Evolutionary conservation across 1,284 basidiomycete species (phyloP).

Genomic region (Kalmanozyma brasiliensis): DNA sequence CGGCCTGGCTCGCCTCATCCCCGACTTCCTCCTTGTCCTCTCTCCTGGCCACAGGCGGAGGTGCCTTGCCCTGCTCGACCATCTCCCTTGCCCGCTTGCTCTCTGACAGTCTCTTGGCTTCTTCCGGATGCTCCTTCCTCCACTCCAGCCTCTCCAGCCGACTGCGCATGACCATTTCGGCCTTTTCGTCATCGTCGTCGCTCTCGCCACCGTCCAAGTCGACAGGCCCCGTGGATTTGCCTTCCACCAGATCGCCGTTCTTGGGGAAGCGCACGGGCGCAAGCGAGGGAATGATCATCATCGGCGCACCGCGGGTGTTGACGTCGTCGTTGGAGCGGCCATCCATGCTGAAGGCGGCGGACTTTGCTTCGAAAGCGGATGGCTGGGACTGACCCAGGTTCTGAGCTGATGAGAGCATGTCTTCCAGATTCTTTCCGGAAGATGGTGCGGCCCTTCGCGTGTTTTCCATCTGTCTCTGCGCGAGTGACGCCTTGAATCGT

Average conservation of each 20-base stretch:
- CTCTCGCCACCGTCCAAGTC: slow-evolving; percentile 53
- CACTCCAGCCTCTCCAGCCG: slow-evolving; percentile 45
- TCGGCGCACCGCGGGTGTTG: slow-evolving; percentile 14
- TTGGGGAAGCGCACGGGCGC: slow-evolving; percentile 49
- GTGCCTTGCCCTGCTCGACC: slow-evolving; percentile 16
- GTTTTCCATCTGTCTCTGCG: slow-evolving; percentile 3
- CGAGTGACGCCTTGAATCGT: slow-evolving; percentile 51
- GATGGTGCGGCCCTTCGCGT: neutral
- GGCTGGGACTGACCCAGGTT: slow-evolving; percentile 28
- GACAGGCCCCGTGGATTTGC: slow-evolving; percentile 22
- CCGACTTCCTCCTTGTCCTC: neutral
- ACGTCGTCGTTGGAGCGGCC: slow-evolving; percentile 3
- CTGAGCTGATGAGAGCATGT: slow-evolving; percentile 38
- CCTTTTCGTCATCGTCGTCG: slow-evolving; percentile 55
- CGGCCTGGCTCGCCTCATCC: neutral
- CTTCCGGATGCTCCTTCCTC: slow-evolving; percentile 35
- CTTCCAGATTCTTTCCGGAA: slow-evolving; percentile 23
- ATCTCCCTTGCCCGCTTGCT: slow-evolving; percentile 13
- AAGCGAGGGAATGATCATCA: slow-evolving; percentile 57
- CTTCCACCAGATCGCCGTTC: slow-evolving; percentile 41
- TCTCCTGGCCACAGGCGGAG: slow-evolving; percentile 16
- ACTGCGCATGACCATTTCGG: slow-evolving; percentile 54
- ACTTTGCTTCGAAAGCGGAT: neutral
- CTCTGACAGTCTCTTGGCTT: slow-evolving; percentile 18
- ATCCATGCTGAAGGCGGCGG: slow-evolving; percentile 31